Conservation (phyloP, 2,329 filamentous ascomycete species). For the Aspergillus sp. region DNA sequence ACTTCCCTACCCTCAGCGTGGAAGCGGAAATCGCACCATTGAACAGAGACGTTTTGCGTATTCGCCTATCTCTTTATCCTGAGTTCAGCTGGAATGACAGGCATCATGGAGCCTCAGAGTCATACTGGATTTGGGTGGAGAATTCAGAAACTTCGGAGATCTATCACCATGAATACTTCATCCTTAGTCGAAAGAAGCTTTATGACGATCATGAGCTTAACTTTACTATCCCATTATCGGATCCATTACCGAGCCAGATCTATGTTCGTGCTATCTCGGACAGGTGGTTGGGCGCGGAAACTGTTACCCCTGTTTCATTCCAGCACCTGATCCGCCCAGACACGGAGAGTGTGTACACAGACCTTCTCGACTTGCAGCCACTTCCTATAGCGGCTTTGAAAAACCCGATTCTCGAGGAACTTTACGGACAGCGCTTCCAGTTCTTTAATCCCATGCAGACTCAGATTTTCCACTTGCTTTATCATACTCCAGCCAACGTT, state of each 20-base stretch:
- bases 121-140: constrained; percentile 98
- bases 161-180: constrained; percentile 96
- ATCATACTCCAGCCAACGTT: constrained; percentile 87
- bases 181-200: constrained; percentile 82
- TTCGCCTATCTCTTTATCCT: constrained; percentile 77
- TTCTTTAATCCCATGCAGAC: constrained; percentile 99
- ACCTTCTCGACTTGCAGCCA: constrained; percentile 86
- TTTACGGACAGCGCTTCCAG: constrained; percentile 84
- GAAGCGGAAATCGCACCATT: constrained; percentile 93
- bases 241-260: constrained; percentile 90
- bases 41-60: constrained; percentile 90
- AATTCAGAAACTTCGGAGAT: constrained; percentile 97
- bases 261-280: constrained; percentile 94
- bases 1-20: constrained; percentile 86
- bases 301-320: constrained; percentile 90
- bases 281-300: constrained; percentile 94
- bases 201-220: constrained; percentile 96
- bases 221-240: constrained; percentile 92
- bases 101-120: constrained; percentile 88
- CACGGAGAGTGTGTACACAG: constrained; percentile 95
- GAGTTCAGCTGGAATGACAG: constrained; percentile 95
- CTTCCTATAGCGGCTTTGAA: constrained; percentile 81
- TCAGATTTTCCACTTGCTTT: constrained; percentile 94
- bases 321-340: constrained; percentile 96
- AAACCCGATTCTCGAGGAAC: constrained; percentile 78